A percentile compares a stretch with the other conserved stretches of the same genome.
These are phyloP conservation scores for Glaciozyma martinii DNA, from an alignment of 768 basidiomycete species.

Conservation along the genomic window DNA sequence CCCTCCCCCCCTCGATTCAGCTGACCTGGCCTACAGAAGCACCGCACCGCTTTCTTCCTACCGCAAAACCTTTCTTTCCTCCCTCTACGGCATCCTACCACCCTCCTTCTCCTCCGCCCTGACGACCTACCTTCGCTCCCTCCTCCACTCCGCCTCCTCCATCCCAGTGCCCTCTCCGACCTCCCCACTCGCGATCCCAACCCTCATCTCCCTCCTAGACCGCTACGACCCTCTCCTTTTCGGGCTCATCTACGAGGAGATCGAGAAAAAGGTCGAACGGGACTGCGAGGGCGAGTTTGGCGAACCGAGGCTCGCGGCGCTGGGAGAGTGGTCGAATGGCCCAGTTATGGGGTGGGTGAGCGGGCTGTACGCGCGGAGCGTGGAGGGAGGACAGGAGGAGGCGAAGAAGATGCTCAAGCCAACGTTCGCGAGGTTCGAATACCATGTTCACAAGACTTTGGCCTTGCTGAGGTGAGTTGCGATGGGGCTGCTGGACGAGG, in stretches of 20 bases:
- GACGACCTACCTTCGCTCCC: slow-evolving; percentile 14
- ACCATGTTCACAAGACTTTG: slow-evolving; percentile 66
- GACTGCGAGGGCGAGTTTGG: slow-evolving; percentile 59
- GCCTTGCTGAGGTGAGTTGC: slow-evolving; percentile 10
- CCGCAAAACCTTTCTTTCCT: slow-evolving; percentile 26
- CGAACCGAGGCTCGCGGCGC: slow-evolving; percentile 54
- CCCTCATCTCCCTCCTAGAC: slow-evolving; percentile 58
- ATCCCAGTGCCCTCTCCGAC: slow-evolving; percentile 48
- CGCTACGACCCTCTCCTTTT: slow-evolving; percentile 76
- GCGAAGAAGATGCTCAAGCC: slow-evolving; percentile 47
- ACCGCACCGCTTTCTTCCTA: not conserved
- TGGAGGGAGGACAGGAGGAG: slow-evolving; percentile 40
- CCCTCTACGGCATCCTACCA: slow-evolving; percentile 18
- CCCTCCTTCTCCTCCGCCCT: slow-evolving; percentile 16
- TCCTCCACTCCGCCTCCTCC: slow-evolving; percentile 21
- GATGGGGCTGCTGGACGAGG: slow-evolving; percentile 42
- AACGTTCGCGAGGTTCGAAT: slow-evolving; percentile 73
- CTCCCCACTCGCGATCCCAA: slow-evolving; percentile 48
- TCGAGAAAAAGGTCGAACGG: slow-evolving; percentile 61
- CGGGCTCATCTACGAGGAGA: slow-evolving; percentile 73
- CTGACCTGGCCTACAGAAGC: not conserved
- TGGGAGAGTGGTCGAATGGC: slow-evolving; percentile 64
- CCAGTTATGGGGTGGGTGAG: slow-evolving; percentile 43
- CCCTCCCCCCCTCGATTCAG: not conserved
- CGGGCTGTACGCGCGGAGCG: slow-evolving; percentile 24